Evolutionary conservation across 495 filamentous ascomycete species (phyloP), one percentile per base, ranked within the genome.

Genomic region (Penicillium tannophilum): DNA sequence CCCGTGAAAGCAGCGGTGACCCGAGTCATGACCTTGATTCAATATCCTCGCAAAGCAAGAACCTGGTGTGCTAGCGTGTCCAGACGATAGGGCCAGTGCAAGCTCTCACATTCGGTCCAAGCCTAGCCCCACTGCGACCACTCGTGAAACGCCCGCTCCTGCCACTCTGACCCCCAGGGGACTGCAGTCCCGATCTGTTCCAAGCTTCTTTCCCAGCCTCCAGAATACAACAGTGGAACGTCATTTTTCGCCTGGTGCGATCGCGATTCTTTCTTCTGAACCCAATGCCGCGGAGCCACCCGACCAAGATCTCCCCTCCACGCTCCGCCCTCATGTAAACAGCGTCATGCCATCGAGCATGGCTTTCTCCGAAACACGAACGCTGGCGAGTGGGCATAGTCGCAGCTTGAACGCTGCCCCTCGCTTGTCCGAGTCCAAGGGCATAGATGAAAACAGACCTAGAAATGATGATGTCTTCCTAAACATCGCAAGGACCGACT

Each of bases 391-490:
- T 55, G 71, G 74, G 41, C 66, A 68, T 63, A 56, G 55, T 52
- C 68, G 67, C 60, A 58, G 65, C 54, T 36, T 67, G 49, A 68
- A 71, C 54, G 62, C 65, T n/a, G 47, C 63, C 43, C 55, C 63
- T 49, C 65, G 65, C 48, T 48, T 64, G 41, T 41, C 59, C 42
- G 64, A 74, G 39, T 61, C 52, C 41, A 61, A 58, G 43, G 47
- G 63, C 35, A 65, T 68, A 31, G 69, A 78, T 52, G 72, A 76
- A 12, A 55, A 64, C 36, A 68, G 71, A 24, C 69, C 70, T 9
- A 72, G 71, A 51, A 78, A 76, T 54, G 86, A 86, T 52, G 86
- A 89, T 71, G 67, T 88, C 23, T 89, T 89, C 64, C 66, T 89
- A 52, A 82, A 86, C 57, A 82, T 89, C 56, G 86, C 86, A 12